Base-by-base conservation (phyloP, 2,329 filamentous ascomycete genomes). In the Claviceps digitariae region DNA sequence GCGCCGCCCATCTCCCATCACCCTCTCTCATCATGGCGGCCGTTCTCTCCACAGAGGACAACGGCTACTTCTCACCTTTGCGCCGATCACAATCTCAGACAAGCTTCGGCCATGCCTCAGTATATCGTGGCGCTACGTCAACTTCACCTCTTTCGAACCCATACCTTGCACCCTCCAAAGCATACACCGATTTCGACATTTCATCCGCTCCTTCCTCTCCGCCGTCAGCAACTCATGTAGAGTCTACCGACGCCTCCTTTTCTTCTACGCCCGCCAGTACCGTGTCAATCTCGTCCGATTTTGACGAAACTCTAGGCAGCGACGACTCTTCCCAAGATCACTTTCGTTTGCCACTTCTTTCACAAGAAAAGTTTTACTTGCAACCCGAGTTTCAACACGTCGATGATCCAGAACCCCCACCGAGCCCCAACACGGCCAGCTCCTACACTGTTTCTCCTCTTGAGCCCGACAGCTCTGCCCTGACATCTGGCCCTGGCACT, bases 231-330 rank as follows among this genome's bases (percentile, higher is more conserved):
- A 57, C 74, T 38, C 73, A 75, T 53, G 70, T 69, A 52, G 78
- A 79, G 57, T 79, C 70, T 64, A 81, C 70, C 23, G 71, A 75
- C 53, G 74, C 76, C 4, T 83, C 82, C 2, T 79, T 75, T 63
- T 72, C 74, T 25, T 84, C 83, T 2, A 86, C 82, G 3, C 77
- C 82, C 4, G 76, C 78, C 20, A 83, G 80, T 60, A 84, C 77
- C 59, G 67, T 83, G 52, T 85, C 82, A 13, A 68, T 85, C 52
- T 75, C 78, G 52, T 78, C 75, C 48, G 76, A 78, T 55, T 77
- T 72, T 60, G 78, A 81, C 50, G 73, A 76, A 46, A 55, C 61
- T 13, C 67, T 77, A 52, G 65, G 71, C 44, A 67, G 74, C 47
- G 70, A 77, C 55, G 64, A 67, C 21, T 61, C 64, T 5, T 66